Percentiles rank a stretch among this genome's conserved stretches.
These are phyloP conservation scores for Fagopyrum tataricum DNA, from an alignment of 148 eudicot species.

Conservation along the genomic window DNA sequence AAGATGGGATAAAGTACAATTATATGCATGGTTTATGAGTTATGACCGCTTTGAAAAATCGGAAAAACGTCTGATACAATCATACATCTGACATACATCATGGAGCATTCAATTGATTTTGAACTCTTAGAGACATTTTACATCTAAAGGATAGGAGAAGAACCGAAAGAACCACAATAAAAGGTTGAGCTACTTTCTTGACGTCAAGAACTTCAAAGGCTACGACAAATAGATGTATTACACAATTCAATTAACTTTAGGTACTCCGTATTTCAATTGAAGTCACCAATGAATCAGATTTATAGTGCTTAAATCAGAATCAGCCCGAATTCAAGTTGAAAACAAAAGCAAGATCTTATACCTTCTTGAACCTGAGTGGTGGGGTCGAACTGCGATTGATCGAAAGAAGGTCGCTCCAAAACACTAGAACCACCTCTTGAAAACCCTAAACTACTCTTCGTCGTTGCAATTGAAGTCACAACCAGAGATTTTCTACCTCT, in stretches of 20 bases:
- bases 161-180: too few species aligned
- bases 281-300: not conserved
- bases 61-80: too few species aligned
- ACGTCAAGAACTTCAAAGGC: too few species aligned
- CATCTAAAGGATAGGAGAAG: too few species aligned
- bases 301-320: not conserved
- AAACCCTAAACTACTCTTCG: constrained; percentile 27
- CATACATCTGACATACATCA: too few species aligned
- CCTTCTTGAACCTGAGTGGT: constrained; percentile 33
- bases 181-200: too few species aligned
- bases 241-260: too few species aligned
- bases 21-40: not conserved
- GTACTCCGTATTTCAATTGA: not conserved
- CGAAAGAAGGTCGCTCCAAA: constrained; percentile 32
- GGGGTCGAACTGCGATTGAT: constrained; percentile 38
- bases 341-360: not conserved
- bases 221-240: too few species aligned
- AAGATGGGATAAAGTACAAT: not conserved
- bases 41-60: too few species aligned
- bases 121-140: too few species aligned
- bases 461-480: constrained; percentile 17
- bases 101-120: not conserved
- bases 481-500: not conserved
- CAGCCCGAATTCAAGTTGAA: not conserved
- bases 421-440: constrained; percentile 29